Evolutionary conservation across 257 asterid species (phyloP).

Genomic region (Przewalskia tangutica): DNA sequence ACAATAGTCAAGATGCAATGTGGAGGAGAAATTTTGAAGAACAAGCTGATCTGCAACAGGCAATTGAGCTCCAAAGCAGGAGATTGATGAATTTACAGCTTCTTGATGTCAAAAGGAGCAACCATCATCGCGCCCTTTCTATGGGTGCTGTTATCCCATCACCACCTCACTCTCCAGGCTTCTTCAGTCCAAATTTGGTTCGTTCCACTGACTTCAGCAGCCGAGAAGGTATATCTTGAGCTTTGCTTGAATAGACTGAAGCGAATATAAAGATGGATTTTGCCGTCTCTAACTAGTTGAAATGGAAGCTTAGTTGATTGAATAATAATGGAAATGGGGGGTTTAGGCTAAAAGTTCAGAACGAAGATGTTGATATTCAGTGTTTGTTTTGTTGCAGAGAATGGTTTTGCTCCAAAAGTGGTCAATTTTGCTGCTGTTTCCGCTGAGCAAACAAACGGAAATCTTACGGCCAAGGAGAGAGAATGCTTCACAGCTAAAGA

Average conservation of each 20-base stretch:
- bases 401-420: slow-evolving; percentile 15
- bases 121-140: slow-evolving; percentile 48
- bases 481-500: slow-evolving; percentile 9
- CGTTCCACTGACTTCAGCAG: slow-evolving; percentile 19
- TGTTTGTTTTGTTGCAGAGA: slow-evolving; percentile 26
- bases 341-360: background rate
- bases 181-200: slow-evolving; percentile 20
- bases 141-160: slow-evolving; percentile 38
- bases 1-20: slow-evolving; percentile 41
- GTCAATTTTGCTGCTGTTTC: slow-evolving; percentile 9
- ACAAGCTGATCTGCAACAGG: slow-evolving; percentile 55
- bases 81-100: slow-evolving; percentile 51
- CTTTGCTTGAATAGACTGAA: background rate
- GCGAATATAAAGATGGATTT: background rate
- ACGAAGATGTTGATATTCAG: background rate
- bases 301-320: background rate
- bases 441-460: background rate
- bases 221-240: slow-evolving; percentile 31
- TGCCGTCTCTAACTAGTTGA: background rate
- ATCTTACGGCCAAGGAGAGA: slow-evolving; percentile 20
- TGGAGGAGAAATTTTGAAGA: slow-evolving; percentile 65
- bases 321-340: background rate
- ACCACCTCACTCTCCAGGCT: slow-evolving; percentile 36
- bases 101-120: slow-evolving; percentile 52
- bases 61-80: slow-evolving; percentile 54